Base-by-base conservation (phyloP, 495 filamentous ascomycete genomes). In the Tetracladium marchalianum region DNA sequence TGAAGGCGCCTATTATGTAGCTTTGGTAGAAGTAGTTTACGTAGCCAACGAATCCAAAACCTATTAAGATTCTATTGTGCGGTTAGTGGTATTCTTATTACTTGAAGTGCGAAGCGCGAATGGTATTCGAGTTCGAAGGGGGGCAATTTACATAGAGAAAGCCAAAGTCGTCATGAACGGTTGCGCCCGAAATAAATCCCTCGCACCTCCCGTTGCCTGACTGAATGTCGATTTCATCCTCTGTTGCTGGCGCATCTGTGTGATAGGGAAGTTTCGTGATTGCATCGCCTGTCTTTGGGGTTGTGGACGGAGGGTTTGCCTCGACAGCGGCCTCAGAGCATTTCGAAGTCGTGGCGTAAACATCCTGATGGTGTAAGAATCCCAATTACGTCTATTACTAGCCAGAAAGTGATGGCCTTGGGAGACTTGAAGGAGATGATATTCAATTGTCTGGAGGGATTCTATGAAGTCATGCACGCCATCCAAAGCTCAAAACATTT, bases 21-120 rank as follows among this genome's bases (percentile, higher is more conserved):
- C 63, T 78, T 31, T 78, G 63, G 68, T 90, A 87, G 44, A 81
- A 55, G 55, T 81, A 83, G 49, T 72, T 70, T 16, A 65, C 54
- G 56, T 80, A 85, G 50, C 68, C 60, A 7, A 78, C 62, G 46
- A 68, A 62, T 31, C 63, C 72, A 43, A 66, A 53, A n/a, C 71
- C 63, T 35, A 62, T 64, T 41, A 81, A 39, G 13, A 85, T 66
- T 16, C 68, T 73, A 24, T 46, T 46, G 12, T 19, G 11, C 9
- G 16, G 31, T 50, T 44, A 52, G 46, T 16, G 36, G 33, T n/a
- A 27, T 27, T 27, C 22, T 27, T 27, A 27, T 7, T 27, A 3
- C 22, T 27, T 7, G 22, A 27, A 27, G 22, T 27, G 22, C 22
- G 22, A 27, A 27, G 22, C 7, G 22, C 22, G 7, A 27, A 27